These are phyloP conservation scores for Turnera subulata DNA, from an alignment of 345 rosid species.

Conservation along the genomic window DNA sequence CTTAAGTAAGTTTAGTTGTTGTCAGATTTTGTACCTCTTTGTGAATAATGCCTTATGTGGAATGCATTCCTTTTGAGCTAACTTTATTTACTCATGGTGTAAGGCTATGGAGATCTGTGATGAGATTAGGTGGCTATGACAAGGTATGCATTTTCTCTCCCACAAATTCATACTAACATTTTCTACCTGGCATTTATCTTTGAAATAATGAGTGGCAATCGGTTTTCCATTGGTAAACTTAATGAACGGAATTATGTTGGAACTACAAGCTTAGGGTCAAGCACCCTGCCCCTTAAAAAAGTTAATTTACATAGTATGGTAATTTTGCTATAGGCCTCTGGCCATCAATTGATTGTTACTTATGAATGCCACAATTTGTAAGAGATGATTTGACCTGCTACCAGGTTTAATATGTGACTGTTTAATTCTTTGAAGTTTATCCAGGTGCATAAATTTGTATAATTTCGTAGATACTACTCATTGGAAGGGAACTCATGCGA, in stretches of 20 bases:
- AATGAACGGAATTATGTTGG: slow-evolving; percentile 1
- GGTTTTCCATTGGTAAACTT: not conserved
- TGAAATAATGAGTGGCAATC: not conserved
- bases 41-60: not conserved
- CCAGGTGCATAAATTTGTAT: too few relatives aligned
- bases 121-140: slow-evolving; percentile 68
- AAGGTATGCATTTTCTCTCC: slow-evolving; percentile 35
- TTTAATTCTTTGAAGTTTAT: too few relatives aligned
- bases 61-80: not conserved
- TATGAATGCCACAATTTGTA: too few relatives aligned
- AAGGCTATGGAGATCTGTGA: slow-evolving; percentile 74
- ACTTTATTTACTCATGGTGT: slow-evolving; percentile 6
- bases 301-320: too few relatives aligned
- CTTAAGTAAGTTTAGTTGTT: slow-evolving; percentile 45
- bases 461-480: too few relatives aligned
- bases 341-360: too few relatives aligned
- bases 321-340: too few relatives aligned
- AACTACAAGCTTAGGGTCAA: not conserved
- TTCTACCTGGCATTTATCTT: too few relatives aligned
- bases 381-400: too few relatives aligned
- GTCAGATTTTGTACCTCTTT: not conserved
- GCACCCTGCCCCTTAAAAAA: not conserved
- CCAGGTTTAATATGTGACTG: too few relatives aligned
- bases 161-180: not conserved
- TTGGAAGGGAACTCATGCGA: too few relatives aligned